Conservation (phyloP, 305 asterid species). For the Fraxinus nigra region DNA sequence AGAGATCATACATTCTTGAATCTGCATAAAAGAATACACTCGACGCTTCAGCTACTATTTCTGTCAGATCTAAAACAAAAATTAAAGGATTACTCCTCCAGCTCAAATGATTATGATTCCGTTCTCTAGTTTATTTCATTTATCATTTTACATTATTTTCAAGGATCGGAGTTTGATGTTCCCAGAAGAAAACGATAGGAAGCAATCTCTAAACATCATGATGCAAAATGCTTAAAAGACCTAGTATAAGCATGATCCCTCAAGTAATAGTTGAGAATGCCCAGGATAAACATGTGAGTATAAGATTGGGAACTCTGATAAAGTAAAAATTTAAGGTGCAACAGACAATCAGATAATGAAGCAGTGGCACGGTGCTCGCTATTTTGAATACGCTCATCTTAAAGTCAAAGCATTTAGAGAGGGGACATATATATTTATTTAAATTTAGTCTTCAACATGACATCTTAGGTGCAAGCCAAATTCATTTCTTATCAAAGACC, state of each 20-base stretch:
- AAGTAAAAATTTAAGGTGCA: not conserved
- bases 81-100: not conserved
- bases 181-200: not conserved
- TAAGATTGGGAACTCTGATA: not conserved
- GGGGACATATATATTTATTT: not conserved
- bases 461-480: not conserved
- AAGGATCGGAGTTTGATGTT: not conserved
- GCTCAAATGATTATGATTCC: not conserved
- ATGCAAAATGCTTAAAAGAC: not conserved
- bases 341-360: not conserved
- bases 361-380: not conserved
- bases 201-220: not conserved
- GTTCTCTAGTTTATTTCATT: not conserved
- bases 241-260: not conserved
- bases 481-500: not conserved
- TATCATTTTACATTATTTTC: not conserved
- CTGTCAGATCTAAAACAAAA: not conserved
- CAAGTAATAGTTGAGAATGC: not conserved
- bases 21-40: not conserved
- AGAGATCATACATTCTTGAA: not conserved
- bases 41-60: not conserved
- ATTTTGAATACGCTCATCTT: not conserved
- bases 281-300: not conserved
- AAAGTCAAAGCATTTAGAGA: not conserved
- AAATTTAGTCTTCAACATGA: not conserved